Evolutionary conservation across 805 yeast species (phyloP), one percentile per base, ranked within the genome.

Genomic region (Cyberlindnera euphorbiiphila): DNA sequence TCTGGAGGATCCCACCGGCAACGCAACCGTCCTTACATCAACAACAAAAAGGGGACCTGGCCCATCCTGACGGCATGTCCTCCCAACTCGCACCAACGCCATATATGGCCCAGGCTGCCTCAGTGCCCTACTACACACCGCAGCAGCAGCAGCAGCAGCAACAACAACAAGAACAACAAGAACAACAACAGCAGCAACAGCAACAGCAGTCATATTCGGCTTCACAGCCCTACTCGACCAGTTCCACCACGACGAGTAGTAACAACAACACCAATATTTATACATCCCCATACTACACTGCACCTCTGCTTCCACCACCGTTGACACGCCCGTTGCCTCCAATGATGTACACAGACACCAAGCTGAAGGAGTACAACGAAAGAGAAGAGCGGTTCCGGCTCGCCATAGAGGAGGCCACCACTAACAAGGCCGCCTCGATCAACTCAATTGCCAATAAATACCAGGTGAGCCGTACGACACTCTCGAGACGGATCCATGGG

Each of bases 381-480:
- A 48, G 59, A 22, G 59, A 54, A 31, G 56, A 50, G 29, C 41
- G 57, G 9, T 54, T 54, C 41, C 39, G 55, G 26, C 42, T 50
- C 8, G 59, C 59, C 6, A 51, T 54, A 23, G 51, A 46, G 18
- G 59, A 54, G 39, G 56, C 56, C 8, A 47, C 54, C 9, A 39
- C 43, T 9, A 48, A 54, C 41, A 51, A 46, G 31, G 36, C 52
- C 2, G 54, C 56, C 4, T 54, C 59, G 4, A 48, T 54, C 37
- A 53, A 53, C 40, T 53, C 57, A 30, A 51, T 54, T 22, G 59
- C 59, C n/a, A 53, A 49, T 34, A 54, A 53, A 41, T 54, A 46
- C 36, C 44, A 46, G 18, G 55, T 54, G 13, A 41, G 49, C 14
- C 41, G 59, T 25, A 54, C 59, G 0, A 54, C 59, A 3, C 37